Evolutionary conservation across 2,329 filamentous ascomycete species (phyloP).

Genomic region (Zasmidium angulare): DNA sequence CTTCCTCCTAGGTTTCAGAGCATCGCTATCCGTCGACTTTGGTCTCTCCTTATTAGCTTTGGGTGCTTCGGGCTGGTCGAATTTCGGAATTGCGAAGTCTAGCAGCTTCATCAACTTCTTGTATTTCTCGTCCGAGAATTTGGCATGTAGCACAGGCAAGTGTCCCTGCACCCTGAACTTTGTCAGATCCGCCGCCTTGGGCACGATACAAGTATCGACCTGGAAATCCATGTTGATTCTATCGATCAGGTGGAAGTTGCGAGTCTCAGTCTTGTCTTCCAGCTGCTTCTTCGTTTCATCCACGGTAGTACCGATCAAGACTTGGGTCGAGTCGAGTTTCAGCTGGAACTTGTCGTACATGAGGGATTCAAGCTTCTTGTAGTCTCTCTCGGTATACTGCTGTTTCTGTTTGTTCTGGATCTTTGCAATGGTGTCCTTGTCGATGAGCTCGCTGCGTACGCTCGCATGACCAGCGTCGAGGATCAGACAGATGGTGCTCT

Average conservation of each 20-base stretch:
- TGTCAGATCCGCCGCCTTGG: conserved; percentile 88
- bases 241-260: conserved; percentile 86
- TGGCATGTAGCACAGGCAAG: conserved; percentile 86
- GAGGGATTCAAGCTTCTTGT: conserved; percentile 79
- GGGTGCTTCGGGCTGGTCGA: conserved; percentile 47
- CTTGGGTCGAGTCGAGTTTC: conserved; percentile 89
- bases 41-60: conserved; percentile 34
- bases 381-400: conserved; percentile 84
- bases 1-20: conserved; percentile 37
- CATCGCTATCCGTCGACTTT: conserved; percentile 33
- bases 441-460: conserved; percentile 89
- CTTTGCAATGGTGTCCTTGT: conserved; percentile 83
- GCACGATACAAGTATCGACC: conserved; percentile 95
- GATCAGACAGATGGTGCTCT: conserved; percentile 83
- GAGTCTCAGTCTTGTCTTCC: conserved; percentile 60
- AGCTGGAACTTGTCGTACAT: conserved; percentile 98
- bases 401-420: conserved; percentile 89
- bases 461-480: conserved; percentile 95
- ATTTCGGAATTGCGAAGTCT: conserved; percentile 88
- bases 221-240: conserved; percentile 97
- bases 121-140: conserved; percentile 92
- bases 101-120: conserved; percentile 96
- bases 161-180: conserved; percentile 90
- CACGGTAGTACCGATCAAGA: conserved; percentile 91
- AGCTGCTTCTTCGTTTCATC: conserved; percentile 85